Conservation (phyloP, 352 stramenopile genomes). For the Globisporangium spinosum region DNA sequence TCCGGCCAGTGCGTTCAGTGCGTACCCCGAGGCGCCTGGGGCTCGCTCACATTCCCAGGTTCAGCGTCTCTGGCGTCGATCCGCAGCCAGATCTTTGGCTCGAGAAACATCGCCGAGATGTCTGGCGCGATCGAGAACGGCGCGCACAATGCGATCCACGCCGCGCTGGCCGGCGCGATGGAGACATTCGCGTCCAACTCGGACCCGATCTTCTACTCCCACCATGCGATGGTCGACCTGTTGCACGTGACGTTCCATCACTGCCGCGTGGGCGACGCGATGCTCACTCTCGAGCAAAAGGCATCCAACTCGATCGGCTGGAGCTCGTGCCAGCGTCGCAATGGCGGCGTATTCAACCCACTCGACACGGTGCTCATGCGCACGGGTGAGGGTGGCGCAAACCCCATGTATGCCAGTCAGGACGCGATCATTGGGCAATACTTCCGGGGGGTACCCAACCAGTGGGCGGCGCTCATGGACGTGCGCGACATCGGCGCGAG, state of each 20-base stretch:
- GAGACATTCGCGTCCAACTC: constrained; percentile 39
- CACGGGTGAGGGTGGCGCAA: constrained; percentile 25
- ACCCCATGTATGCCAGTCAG: constrained; percentile 14
- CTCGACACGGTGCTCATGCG: constrained; percentile 27
- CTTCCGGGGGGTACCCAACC: constrained; percentile 45
- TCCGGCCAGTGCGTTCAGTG: constrained; percentile 34
- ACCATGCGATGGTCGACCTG: constrained; percentile 48
- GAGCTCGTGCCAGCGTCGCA: constrained; percentile 17
- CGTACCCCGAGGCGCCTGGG: constrained; percentile 27
- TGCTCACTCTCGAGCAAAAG: constrained; percentile 30
- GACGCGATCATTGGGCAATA: constrained; percentile 32
- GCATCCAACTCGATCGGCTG: constrained; percentile 21
- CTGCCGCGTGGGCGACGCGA: constrained; percentile 29
- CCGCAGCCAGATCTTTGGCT: constrained; percentile 44
- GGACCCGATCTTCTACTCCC: constrained; percentile 60
- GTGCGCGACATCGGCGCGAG: constrained; percentile 11
- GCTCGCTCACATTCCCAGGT: constrained; percentile 25
- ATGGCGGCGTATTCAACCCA: constrained; percentile 7
- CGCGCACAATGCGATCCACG: constrained; percentile 56
- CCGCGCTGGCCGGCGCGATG: constrained; percentile 38
- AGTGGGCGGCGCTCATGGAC: constrained; percentile 17
- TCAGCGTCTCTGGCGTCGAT: constrained; percentile 37
- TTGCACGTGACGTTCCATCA: constrained; percentile 56
- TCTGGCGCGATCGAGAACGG: constrained; percentile 31
- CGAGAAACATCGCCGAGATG: constrained; percentile 25